These are phyloP conservation scores for Moesziomyces sp. DNA, from an alignment of 1,284 basidiomycete genomes.

Conservation along the genomic window DNA sequence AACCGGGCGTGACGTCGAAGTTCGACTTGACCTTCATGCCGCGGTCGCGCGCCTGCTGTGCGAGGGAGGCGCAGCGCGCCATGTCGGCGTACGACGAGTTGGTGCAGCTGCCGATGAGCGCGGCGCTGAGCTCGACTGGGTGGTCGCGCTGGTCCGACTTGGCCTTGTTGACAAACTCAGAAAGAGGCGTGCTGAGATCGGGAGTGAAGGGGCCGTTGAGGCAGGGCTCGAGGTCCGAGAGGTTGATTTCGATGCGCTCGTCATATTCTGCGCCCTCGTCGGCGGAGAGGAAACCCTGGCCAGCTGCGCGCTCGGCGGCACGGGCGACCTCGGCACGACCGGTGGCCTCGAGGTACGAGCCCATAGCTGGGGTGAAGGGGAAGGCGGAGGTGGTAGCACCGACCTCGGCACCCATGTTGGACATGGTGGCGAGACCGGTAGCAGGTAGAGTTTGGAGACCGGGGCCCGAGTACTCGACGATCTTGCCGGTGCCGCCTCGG, in stretches of 20 bases:
- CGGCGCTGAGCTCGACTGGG: slow-evolving; percentile 80
- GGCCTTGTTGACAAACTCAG: slow-evolving; percentile 84
- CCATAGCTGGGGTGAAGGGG: slow-evolving; percentile 89
- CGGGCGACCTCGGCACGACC: slow-evolving; percentile 86
- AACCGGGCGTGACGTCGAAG: slow-evolving; percentile 96
- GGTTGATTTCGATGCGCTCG: slow-evolving; percentile 91
- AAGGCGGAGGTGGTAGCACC: slow-evolving; percentile 98
- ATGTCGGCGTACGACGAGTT: slow-evolving; percentile 74
- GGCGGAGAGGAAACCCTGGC: slow-evolving; percentile 79
- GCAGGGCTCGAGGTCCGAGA: slow-evolving; percentile 91
- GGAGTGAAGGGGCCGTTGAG: slow-evolving; percentile 96
- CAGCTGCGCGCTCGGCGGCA: slow-evolving; percentile 86
- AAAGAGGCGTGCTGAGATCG: slow-evolving; percentile 94
- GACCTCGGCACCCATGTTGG: slow-evolving; percentile 99
- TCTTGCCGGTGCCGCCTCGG: slow-evolving; percentile 93
- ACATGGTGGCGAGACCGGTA: slow-evolving; percentile 92
- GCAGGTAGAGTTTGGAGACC: slow-evolving; percentile 91
- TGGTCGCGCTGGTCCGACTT: slow-evolving; percentile 86
- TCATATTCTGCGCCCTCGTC: slow-evolving; percentile 96
- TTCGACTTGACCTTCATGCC: slow-evolving; percentile 87
- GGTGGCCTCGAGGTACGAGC: slow-evolving; percentile 87
- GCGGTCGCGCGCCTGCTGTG: slow-evolving; percentile 85
- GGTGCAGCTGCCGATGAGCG: slow-evolving; percentile 95
- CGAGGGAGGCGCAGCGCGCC: slow-evolving; percentile 89
- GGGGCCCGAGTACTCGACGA: slow-evolving; percentile 97